phyloP scores from a whole-genome alignment of 192 early-diverging fungal species.

The Coemansia sp. region DNA sequence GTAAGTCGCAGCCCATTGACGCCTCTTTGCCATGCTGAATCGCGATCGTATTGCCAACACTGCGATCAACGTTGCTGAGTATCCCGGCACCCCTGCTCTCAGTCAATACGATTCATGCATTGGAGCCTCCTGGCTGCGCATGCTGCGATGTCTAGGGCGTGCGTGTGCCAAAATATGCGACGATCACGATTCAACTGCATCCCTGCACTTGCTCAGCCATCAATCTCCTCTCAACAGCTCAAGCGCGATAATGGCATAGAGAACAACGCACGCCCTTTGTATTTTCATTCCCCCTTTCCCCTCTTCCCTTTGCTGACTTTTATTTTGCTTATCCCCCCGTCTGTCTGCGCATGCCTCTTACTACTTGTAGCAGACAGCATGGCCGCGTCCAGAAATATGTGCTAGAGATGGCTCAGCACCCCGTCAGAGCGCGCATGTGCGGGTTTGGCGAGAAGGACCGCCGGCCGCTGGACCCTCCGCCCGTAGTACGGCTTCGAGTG shows the following conservation, averaged over 20 bases:
- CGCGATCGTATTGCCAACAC: neutral
- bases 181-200: constrained; percentile 1
- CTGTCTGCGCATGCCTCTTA: neutral
- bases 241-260: neutral
- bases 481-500: constrained; percentile 61
- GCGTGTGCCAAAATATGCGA: constrained; percentile 3
- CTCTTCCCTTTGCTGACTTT: neutral
- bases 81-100: neutral
- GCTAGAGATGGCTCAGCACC: constrained; percentile 69
- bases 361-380: constrained; percentile 27
- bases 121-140: neutral
- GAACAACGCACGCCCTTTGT: constrained; percentile 1
- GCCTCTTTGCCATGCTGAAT: neutral
- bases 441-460: constrained; percentile 78
- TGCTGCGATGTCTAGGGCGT: neutral
- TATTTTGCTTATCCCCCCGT: neutral
- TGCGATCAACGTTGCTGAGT: neutral
- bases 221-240: neutral
- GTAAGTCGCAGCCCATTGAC: constrained; percentile 30
- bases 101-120: neutral
- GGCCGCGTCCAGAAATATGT: constrained; percentile 56
- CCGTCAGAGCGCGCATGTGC: constrained; percentile 71
- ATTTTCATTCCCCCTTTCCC: neutral
- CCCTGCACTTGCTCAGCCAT: neutral
- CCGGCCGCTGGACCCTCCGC: constrained; percentile 68